phyloP scores from a whole-genome alignment of 306 rosid genomes.

The Abrus pulchellus region DNA sequence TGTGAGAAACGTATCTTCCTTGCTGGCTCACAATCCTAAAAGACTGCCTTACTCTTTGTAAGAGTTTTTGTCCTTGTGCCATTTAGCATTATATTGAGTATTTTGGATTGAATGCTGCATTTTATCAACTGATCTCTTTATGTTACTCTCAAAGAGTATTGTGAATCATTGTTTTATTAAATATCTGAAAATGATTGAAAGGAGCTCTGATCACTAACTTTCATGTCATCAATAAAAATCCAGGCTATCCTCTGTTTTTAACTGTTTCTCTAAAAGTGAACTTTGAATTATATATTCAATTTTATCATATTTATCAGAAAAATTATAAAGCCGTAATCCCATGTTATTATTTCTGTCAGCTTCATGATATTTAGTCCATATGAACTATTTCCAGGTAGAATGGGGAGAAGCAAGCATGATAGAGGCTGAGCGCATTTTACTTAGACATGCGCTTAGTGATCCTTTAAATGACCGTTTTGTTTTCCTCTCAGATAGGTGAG shows the following conservation, averaged over 20 bases:
- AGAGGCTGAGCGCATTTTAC: constrained; percentile 91
- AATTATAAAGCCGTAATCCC: constrained; percentile 11
- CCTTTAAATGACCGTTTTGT: constrained; percentile 90
- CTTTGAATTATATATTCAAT: constrained; percentile 24
- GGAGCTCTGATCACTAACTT: not conserved
- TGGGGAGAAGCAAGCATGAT: constrained; percentile 99
- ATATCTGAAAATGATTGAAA: not conserved
- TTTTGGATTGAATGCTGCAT: not conserved
- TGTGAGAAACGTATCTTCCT: constrained; percentile 6
- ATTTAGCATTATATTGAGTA: not conserved
- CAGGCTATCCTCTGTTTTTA: not conserved
- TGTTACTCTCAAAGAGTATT: not conserved
- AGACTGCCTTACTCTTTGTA: not conserved
- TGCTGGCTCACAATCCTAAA: constrained; percentile 3
- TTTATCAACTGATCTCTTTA: not conserved
- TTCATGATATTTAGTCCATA: constrained; percentile 45
- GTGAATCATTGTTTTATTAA: not conserved
- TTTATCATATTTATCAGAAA: not conserved
- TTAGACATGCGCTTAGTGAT: constrained; percentile 84
- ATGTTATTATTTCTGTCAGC: constrained; percentile 22
- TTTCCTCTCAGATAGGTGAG: constrained; percentile 98
- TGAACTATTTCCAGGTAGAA: constrained; percentile 80
- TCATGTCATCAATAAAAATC: not conserved
- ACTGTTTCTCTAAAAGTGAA: constrained; percentile 28
- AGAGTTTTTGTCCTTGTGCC: not conserved